Conservation (phyloP, 2,329 filamentous ascomycete species). For the Diaporthe destruens region DNA sequence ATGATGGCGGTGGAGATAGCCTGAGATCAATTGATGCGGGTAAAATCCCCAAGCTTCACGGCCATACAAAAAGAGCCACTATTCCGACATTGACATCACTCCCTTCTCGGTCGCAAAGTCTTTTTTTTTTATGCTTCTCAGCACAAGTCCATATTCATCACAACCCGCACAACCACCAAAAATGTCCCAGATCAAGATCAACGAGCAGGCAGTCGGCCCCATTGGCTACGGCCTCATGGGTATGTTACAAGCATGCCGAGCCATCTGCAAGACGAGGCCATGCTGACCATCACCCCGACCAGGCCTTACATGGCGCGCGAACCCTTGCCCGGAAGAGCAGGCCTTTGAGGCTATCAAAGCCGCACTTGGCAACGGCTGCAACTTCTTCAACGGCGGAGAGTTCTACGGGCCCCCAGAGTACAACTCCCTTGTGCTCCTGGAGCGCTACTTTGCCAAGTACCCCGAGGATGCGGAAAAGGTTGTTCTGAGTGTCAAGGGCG, state of each 20-base stretch:
- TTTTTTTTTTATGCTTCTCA: neutral
- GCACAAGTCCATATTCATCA: neutral
- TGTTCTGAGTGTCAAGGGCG: conserved; percentile 74
- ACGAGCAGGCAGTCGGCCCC: conserved; percentile 48
- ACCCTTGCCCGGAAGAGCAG: conserved; percentile 58
- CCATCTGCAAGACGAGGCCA: neutral
- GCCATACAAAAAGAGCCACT: conserved; percentile 6
- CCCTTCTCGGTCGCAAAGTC: neutral
- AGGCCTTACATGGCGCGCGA: conserved; percentile 60
- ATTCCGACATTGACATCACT: neutral
- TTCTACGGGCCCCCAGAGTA: conserved; percentile 72
- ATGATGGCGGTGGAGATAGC: conserved; percentile 13
- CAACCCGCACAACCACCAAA: neutral
- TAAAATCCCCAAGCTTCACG: conserved; percentile 11
- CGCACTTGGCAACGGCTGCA: conserved; percentile 59
- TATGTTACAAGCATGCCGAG: conserved; percentile 36
- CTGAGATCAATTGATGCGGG: neutral
- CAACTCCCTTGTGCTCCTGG: conserved; percentile 70
- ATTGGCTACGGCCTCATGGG: conserved; percentile 51
- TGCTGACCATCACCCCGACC: conserved; percentile 7
- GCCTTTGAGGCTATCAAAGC: conserved; percentile 68
- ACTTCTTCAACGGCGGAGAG: conserved; percentile 73
- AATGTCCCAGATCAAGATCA: conserved; percentile 38
- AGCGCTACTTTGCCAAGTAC: conserved; percentile 72
- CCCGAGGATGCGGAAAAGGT: conserved; percentile 74